These are phyloP conservation scores for Lippia alba DNA, from an alignment of 305 asterid genomes.

Conservation along the genomic window DNA sequence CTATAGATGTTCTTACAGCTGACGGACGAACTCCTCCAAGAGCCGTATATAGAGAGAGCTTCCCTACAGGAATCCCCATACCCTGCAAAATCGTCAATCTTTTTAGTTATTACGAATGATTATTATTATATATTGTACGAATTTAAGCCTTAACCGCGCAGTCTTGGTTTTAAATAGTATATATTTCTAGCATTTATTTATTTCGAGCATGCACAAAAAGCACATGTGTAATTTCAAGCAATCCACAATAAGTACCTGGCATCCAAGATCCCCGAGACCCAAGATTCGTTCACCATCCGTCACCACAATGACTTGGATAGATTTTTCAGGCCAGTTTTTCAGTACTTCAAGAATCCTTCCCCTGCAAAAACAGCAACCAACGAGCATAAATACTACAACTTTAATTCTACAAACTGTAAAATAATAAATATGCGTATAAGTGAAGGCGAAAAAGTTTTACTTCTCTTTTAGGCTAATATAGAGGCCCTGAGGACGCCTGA, in stretches of 20 bases:
- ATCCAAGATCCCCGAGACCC: slow-evolving; percentile 99
- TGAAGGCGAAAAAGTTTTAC: slow-evolving; percentile 36
- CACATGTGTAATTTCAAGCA: background rate
- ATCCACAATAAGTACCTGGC: slow-evolving; percentile 65
- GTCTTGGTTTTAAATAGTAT: background rate
- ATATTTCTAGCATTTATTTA: background rate
- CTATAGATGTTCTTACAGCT: slow-evolving; percentile 61
- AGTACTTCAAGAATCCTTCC: slow-evolving; percentile 85
- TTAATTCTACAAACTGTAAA: too few species aligned
- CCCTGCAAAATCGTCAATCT: slow-evolving; percentile 64
- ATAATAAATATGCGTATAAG: too few species aligned
- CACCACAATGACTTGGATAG: slow-evolving; percentile 90
- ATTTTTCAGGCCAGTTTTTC: slow-evolving; percentile 93
- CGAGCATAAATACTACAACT: slow-evolving; percentile 19
- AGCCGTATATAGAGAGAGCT: slow-evolving; percentile 94
- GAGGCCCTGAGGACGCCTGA: slow-evolving; percentile 93
- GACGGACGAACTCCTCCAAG: slow-evolving; percentile 99
- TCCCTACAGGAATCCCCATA: slow-evolving; percentile 99
- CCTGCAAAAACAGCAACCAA: slow-evolving; percentile 44
- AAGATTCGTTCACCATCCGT: slow-evolving; percentile 97
- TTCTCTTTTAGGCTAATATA: slow-evolving; percentile 85
- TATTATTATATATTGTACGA: too few species aligned
- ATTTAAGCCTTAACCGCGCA: background rate
- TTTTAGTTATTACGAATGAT: slow-evolving; percentile 8
- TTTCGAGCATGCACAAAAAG: too few species aligned